phyloP scores from a whole-genome alignment of 1,139 yeast genomes.

The Hansenula anomala region DNA sequence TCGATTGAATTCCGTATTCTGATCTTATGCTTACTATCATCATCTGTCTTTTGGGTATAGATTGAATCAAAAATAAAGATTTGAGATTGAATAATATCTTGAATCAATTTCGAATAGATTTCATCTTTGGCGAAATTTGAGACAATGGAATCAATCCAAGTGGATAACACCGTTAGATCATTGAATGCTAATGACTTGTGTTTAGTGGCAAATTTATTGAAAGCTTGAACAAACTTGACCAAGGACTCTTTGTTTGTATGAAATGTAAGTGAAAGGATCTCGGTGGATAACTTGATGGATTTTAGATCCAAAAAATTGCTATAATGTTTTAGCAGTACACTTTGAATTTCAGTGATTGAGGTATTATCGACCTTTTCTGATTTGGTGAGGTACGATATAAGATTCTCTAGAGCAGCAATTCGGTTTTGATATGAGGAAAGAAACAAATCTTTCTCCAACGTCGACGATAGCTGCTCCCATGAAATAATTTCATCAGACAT shows the following conservation, averaged over 20 bases:
- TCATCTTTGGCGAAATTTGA: constrained; percentile 9
- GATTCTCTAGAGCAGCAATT: constrained; percentile 16
- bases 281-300: constrained; percentile 39
- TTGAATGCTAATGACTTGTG: constrained; percentile 41
- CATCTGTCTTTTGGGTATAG: constrained; percentile 11
- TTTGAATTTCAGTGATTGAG: constrained; percentile 24
- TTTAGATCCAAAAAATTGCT: constrained; percentile 46
- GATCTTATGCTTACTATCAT: constrained; percentile 36
- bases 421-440: constrained; percentile 34
- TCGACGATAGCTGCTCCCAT: constrained; percentile 27
- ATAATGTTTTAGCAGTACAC: constrained; percentile 38
- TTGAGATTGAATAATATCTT: constrained; percentile 25
- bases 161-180: constrained; percentile 50
- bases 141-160: constrained; percentile 41
- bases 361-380: constrained; percentile 8
- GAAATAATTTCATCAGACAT: constrained; percentile 9
- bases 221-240: constrained; percentile 32
- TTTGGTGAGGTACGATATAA: constrained; percentile 24
- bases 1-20: constrained; percentile 36
- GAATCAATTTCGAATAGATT: constrained; percentile 13
- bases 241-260: constrained; percentile 30
- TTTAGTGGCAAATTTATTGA: constrained; percentile 31
- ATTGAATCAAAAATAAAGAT: constrained; percentile 15
- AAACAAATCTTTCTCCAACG: constrained; percentile 26
- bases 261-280: constrained; percentile 33